phyloP scores from a whole-genome alignment of 352 stramenopile species.

The Thraustochytrium sp. region DNA sequence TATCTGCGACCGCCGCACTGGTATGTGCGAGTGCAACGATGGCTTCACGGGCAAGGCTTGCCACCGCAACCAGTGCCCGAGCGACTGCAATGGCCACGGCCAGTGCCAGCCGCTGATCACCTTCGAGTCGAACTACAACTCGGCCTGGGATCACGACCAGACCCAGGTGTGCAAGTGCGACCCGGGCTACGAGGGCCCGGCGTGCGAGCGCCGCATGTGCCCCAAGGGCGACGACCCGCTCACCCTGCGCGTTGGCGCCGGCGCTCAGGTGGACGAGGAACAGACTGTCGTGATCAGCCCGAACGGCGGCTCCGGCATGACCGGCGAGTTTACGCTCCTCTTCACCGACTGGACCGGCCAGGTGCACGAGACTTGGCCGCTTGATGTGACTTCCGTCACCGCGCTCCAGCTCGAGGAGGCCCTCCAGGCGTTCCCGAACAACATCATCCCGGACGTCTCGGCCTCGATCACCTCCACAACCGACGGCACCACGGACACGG shows the following conservation, averaged over 20 bases:
- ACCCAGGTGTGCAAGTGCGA: slow-evolving; percentile 81
- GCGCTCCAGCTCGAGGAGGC: slow-evolving; percentile 47
- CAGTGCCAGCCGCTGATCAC: slow-evolving; percentile 60
- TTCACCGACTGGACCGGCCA: slow-evolving; percentile 55
- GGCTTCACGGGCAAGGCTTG: slow-evolving; percentile 73
- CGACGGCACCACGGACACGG: not conserved
- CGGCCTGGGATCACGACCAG: slow-evolving; percentile 64
- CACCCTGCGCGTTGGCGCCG: not conserved
- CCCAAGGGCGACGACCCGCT: slow-evolving; percentile 43
- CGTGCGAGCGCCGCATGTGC: slow-evolving; percentile 41
- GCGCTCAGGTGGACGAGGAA: slow-evolving; percentile 24
- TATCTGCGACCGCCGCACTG: slow-evolving; percentile 64
- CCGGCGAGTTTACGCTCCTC: slow-evolving; percentile 13
- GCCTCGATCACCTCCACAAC: slow-evolving; percentile 39
- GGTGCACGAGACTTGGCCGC: slow-evolving; percentile 60
- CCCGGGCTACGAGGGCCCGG: slow-evolving; percentile 54
- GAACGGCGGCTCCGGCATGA: slow-evolving; percentile 52
- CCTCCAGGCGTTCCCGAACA: slow-evolving; percentile 56
- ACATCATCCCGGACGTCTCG: slow-evolving; percentile 49
- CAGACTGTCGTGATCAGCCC: slow-evolving; percentile 11
- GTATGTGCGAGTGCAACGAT: slow-evolving; percentile 68
- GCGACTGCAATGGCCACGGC: slow-evolving; percentile 73
- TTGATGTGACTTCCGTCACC: slow-evolving; percentile 45
- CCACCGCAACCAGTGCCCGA: slow-evolving; percentile 59
- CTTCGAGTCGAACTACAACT: slow-evolving; percentile 51